Evolutionary conservation across 768 basidiomycete genomes (phyloP), one percentile per base, ranked within the genome.

Genomic region (Boletus subparvulus): DNA sequence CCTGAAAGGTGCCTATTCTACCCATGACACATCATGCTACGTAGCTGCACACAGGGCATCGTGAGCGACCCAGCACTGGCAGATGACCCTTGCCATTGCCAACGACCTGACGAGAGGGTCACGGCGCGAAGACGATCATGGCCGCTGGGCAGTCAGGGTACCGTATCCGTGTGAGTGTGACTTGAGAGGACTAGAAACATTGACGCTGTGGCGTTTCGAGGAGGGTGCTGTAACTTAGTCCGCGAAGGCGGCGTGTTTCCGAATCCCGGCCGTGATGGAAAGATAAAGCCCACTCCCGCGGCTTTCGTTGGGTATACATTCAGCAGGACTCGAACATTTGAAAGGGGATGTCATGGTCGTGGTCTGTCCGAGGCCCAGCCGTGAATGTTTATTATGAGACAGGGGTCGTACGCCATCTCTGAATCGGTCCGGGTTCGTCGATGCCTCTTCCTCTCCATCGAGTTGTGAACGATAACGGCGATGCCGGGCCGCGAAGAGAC

Each of bases 241-340:
- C 60, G 53, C 60, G 53, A 55, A 52, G 50, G 47, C 28, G 54
- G 46, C 58, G 47, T 59, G 50, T 42, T 45, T 11, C 26, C 47
- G 37, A 55, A 35, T 12, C 26, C 49, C 45, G 47, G 41, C 45
- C 3, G 33, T 6, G 35, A 40, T 28, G 35, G 26, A 12, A 32
- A 19, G 17, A 17, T n/a, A 13, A 14, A 35, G 14, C 17, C 37
- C n/a, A 49, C 24, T 39, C 48, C 54, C 54, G 47, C 54, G 54
- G 52, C 33, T 17, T 19, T 14, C 35, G 35, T 35, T 14, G 35
- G 33, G 12, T 35, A 28, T 28, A 28, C 14, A 6, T 35, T 35
- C 13, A 35, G 26, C 26, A 26, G 26, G 35, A 14, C 9, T 30
- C 30, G 30, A 10, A 9, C 9, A 1, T 3, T 30, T 10, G 30